Percentiles rank a stretch among this genome's conserved stretches.
Conservation (phyloP, 2,329 filamentous ascomycete genomes). For the Purpureocillium lavendulum region DNA sequence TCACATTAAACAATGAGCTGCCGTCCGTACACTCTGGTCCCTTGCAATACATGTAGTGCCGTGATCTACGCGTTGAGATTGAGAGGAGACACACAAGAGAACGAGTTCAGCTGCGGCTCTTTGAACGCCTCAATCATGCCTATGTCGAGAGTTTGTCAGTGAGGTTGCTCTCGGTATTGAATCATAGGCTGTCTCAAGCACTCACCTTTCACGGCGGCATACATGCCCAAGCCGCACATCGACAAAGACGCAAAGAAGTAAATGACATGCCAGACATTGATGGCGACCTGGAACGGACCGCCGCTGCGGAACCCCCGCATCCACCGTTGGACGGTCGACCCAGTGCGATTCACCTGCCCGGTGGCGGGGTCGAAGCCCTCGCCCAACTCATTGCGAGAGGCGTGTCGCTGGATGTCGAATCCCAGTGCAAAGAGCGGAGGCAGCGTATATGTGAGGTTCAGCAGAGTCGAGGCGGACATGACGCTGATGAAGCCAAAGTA, state of each 20-base stretch:
- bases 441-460: conserved; percentile 53
- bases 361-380: conserved; percentile 10
- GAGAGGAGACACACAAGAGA: conserved; percentile 10
- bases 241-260: conserved; percentile 9
- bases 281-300: conserved; percentile 3
- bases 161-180: background rate
- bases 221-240: conserved; percentile 8
- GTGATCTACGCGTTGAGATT: conserved; percentile 4
- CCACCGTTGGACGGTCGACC: conserved; percentile 3
- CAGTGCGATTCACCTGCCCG: conserved; percentile 4
- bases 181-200: no score
- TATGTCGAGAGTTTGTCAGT: background rate
- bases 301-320: conserved; percentile 6
- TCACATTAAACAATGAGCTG: no score
- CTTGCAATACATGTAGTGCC: no score
- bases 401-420: conserved; percentile 10
- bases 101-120: conserved; percentile 10
- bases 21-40: no score
- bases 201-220: conserved; percentile 7
- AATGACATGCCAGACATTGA: conserved; percentile 6
- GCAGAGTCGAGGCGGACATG: conserved; percentile 44
- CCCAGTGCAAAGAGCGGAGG: conserved; percentile 27
- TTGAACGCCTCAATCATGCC: conserved; percentile 9
- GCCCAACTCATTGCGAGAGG: conserved; percentile 7
- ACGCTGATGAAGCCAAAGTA: conserved; percentile 37